Evolutionary conservation across 1,284 basidiomycete species (phyloP), one percentile per base, ranked within the genome.

Genomic region (Porodaedalea pini): DNA sequence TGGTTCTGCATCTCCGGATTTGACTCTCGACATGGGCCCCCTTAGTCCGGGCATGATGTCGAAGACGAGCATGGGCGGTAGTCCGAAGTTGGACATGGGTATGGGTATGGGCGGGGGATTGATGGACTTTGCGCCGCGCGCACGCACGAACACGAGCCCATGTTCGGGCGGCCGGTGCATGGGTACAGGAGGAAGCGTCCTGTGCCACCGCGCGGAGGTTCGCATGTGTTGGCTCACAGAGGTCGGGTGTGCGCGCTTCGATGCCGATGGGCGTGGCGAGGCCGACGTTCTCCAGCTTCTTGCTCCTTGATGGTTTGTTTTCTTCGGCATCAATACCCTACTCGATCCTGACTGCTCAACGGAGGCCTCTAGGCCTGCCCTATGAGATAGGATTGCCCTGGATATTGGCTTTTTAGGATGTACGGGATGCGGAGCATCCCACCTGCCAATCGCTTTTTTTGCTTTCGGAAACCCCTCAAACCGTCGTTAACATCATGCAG

Each of bases 161-260:
- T 73, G 69, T 61, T 63, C 66, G 15, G 67, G 67, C 7, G 71
- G 71, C 4, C 70, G 68, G 59, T 76, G 69, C 50, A 71, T 72
- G 66, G 70, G 70, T 4, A 61, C 65, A n/a, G 65, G 67, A 0
- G 71, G 72, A 47, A 75, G 70, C 54, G 62, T 76, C 3, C 41
- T 73, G 3, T 75, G 75, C 63, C 68, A 73, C 61, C 69, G 71
- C 56, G 75, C 78, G 49, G 71, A 74, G 48, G 74, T 75, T 57
- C 71, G 75, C 29, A 64, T 65, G 45, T 66, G 62, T 32, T 83
- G 80, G 74, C 66, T 85, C 19, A 69, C 68, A 52, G 63, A 64
- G 31, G 71, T 82, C 49, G 73, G 75, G 17, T 85, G 82, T 62
- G 71, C 73, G 51, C 67, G 69, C 15, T 83, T 77, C 59, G 81